Evolutionary conservation across 441 rosid genomes (phyloP).

Genomic region (Iberis amara): DNA sequence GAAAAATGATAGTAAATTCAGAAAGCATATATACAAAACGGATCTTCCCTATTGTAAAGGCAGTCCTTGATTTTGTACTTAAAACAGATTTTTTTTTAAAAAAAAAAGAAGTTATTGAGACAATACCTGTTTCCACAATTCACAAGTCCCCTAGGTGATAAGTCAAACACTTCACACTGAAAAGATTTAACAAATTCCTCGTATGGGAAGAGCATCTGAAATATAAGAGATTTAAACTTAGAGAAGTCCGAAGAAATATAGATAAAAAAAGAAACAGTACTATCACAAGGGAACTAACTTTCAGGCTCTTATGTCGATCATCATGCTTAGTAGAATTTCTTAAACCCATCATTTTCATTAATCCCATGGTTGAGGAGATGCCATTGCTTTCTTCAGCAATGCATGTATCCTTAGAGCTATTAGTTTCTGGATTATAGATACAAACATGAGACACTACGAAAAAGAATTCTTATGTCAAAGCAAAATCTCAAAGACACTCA

Average conservation of each 20-base stretch:
- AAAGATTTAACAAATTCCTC: conserved; percentile 68
- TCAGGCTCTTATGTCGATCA: conserved; percentile 39
- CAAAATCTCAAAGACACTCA: conserved; percentile 27
- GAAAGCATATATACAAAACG: conserved; percentile 4
- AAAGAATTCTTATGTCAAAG: conserved; percentile 10
- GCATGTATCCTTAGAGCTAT: conserved; percentile 30
- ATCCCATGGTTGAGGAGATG: conserved; percentile 34
- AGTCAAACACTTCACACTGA: conserved; percentile 50
- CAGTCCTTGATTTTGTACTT: conserved; percentile 1
- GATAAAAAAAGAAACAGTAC: conserved; percentile 11
- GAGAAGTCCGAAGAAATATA: conserved; percentile 17
- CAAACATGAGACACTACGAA: conserved; percentile 21
- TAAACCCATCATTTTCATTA: conserved; percentile 56
- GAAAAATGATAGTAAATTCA: conserved; percentile 8
- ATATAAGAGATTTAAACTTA: conserved; percentile 13
- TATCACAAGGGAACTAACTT: conserved; percentile 35
- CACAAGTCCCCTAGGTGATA: conserved; percentile 72
- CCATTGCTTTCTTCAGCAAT: conserved; percentile 37
- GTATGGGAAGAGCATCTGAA: conserved; percentile 76
- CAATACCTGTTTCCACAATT: conserved; percentile 80
- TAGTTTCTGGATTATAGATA: conserved; percentile 34
- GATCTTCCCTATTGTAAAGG: conserved; percentile 3
- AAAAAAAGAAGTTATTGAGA: conserved; percentile 12
- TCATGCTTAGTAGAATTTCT: conserved; percentile 48
- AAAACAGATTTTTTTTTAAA: too few relatives aligned